Percentiles rank a stretch among this genome's conserved stretches.
Conservation (phyloP, 2,329 filamentous ascomycete genomes). For the Colletotrichum sp. region DNA sequence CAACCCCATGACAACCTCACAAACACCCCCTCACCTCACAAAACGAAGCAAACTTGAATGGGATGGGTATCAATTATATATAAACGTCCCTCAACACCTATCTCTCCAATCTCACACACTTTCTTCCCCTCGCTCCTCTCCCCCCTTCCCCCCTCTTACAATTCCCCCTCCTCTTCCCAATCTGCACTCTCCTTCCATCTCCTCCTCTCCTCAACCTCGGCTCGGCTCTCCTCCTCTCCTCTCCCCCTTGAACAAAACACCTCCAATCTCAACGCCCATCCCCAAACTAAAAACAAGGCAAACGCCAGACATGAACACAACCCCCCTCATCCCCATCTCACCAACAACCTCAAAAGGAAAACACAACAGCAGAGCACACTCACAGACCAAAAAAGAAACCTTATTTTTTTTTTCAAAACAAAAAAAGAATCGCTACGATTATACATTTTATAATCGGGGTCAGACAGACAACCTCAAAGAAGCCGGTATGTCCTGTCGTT, state of each 20-base stretch:
- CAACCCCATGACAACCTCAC: neutral
- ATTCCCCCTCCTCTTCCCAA: neutral
- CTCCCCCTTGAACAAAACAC: neutral
- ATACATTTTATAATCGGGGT: slow-evolving; percentile 15
- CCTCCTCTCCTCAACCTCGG: neutral
- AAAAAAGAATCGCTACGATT: slow-evolving; percentile 12
- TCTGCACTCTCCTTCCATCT: neutral
- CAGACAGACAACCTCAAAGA: neutral
- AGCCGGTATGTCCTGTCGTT: rapidly evolving
- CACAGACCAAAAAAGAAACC: neutral
- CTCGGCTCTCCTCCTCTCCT: neutral
- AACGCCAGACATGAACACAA: neutral
- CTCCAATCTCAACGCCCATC: neutral
- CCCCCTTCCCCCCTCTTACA: neutral
- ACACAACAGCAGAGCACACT: neutral
- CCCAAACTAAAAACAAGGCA: neutral
- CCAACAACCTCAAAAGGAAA: neutral
- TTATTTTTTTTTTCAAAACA: neutral
- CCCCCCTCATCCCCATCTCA: neutral
- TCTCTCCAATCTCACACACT: neutral
- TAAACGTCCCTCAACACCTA: neutral
- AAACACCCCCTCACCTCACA: slow-evolving; percentile 32
- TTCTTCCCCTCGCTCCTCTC: neutral
- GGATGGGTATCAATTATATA: slow-evolving; percentile 17
- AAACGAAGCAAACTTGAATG: slow-evolving; percentile 40